Evolutionary conservation across 1,284 basidiomycete genomes (phyloP), one percentile per base, ranked within the genome.

Genomic region (Sporisorium scitamineum): DNA sequence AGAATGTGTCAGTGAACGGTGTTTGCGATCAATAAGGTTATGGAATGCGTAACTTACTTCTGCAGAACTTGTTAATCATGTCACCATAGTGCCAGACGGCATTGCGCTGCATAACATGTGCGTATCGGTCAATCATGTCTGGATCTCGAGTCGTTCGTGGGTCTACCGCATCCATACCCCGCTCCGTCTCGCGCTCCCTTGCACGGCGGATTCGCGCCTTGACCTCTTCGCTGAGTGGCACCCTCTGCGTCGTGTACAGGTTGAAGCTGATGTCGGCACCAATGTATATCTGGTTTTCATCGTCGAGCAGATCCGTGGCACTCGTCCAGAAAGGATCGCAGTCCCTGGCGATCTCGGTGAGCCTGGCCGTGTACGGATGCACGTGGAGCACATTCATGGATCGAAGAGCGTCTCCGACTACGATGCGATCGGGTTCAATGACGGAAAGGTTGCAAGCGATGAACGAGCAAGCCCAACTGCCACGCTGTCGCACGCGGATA

Each of bases 321-420:
- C 69, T 80, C 13, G 82, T 84, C 83, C 83, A 85, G 66, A 76
- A 82, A 11, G 83, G 82, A 61, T 85, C 82, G 45, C 77, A 67
- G 47, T 85, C 83, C 53, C 83, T 70, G 4, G 81, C 82, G 8
- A 80, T 55, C 58, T 85, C 82, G 20, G 32, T 59, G 11, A 85
- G n/a, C 9, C 56, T 26, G 26, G 67, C 78, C 14, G 62, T 61
- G 18, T 59, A 52, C 14, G 55, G 59, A 44, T 73, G 60, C 20
- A 85, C 70, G 24, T 64, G 31, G 20, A 85, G 76, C 18, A 85
- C 69, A 26, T 78, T 82, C 54, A 85, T 72, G 27, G 82, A 81
- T 41, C 83, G 60, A 37, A 85, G 66, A 37, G 80, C 83, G 34
- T 85, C 83, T 16, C 82, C 83, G 3, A 85, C 78, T 26, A 84